Base-by-base conservation (phyloP, 805 yeast species). In the Spathaspora passalidarum region DNA sequence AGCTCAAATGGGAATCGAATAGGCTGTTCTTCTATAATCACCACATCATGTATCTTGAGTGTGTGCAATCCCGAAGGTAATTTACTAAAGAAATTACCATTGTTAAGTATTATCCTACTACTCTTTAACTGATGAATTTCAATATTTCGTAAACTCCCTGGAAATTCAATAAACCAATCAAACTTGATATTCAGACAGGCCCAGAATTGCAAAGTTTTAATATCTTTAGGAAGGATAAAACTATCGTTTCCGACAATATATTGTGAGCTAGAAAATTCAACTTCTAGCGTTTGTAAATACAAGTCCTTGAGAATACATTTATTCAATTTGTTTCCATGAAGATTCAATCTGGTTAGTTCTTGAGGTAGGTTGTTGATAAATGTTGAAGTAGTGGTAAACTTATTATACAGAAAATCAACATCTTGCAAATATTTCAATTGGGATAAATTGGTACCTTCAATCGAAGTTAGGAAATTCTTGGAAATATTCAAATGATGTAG, bases 321-420 rank as follows among this genome's bases (percentile, higher is more conserved):
- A n/a, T n/a, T 13, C 11, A 44, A 36, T 20, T 38, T 39, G 17
- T 44, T 44, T 18, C 42, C 42, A n/a, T 40, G 44, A 11, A 44
- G 32, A 21, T 44, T 44, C 17, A 44, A 21, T 8, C 19, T 21
- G 2, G 26, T 17, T 13, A 40, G 14, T 21, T 26, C 16, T 6
- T n/a, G 10, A 18, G 47, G 47, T 29, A 40, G 16, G 2, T 19
- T 13, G 4, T 22, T 7, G 18, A 34, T 22, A 14, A 40, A 23
- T 9, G 16, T 10, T 6, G 10, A 11, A 23, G 32, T 25, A 4
- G 38, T 17, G 8, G 38, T 23, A 21, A 44, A 26, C 4, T 26
- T 19, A 35, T 44, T 44, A 17, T 40, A 29, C 42, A 38, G 44
- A 11, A 44, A 34, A 20, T 40, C 16, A 14, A 44, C 14, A 3